Conservation (phyloP, 2,329 filamentous ascomycete genomes). For the Graphilbum sp. region DNA sequence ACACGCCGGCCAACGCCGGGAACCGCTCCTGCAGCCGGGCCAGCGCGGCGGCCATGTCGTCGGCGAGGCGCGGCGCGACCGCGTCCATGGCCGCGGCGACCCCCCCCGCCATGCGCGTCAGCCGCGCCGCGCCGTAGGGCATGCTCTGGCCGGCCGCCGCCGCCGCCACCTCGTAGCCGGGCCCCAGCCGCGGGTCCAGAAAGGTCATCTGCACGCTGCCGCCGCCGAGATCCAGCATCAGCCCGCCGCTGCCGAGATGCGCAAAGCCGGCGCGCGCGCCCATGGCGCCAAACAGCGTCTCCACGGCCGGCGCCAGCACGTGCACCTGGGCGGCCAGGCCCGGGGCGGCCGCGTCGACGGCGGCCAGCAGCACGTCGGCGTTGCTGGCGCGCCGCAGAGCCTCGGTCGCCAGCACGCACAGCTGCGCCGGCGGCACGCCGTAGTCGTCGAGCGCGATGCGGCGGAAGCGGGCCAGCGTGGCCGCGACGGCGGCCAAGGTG, state of each 20-base stretch:
- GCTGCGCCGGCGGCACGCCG: constrained; percentile 45
- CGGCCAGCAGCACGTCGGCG: constrained; percentile 45
- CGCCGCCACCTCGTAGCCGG: constrained; percentile 33
- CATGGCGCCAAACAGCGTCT: constrained; percentile 69
- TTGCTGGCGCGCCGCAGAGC: constrained; percentile 73
- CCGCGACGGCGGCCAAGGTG: constrained; percentile 50
- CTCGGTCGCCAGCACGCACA: constrained; percentile 72
- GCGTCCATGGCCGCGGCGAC: constrained; percentile 26
- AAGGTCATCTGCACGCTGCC: constrained; percentile 51
- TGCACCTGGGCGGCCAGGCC: constrained; percentile 45
- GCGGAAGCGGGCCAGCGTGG: constrained; percentile 53
- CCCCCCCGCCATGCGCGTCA: constrained; percentile 28
- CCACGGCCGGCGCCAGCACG: constrained; percentile 61
- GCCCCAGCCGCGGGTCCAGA: constrained; percentile 28
- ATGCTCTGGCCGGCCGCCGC: constrained; percentile 39
- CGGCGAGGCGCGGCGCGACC: constrained; percentile 35
- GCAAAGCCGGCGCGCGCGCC: constrained; percentile 64
- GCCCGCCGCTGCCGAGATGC: constrained; percentile 45
- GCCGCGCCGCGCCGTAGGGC: constrained; percentile 43
- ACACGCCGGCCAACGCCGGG: constrained; percentile 26
- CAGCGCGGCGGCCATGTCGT: constrained; percentile 44
- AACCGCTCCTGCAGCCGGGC: constrained; percentile 31
- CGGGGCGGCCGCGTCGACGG: constrained; percentile 42
- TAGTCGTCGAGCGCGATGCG: constrained; percentile 49
- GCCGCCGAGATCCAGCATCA: constrained; percentile 79